Percentiles rank a stretch among this genome's conserved stretches.
Evolutionary conservation across 352 stramenopile genomes (phyloP).

Genomic region (Pythium graminicola): DNA sequence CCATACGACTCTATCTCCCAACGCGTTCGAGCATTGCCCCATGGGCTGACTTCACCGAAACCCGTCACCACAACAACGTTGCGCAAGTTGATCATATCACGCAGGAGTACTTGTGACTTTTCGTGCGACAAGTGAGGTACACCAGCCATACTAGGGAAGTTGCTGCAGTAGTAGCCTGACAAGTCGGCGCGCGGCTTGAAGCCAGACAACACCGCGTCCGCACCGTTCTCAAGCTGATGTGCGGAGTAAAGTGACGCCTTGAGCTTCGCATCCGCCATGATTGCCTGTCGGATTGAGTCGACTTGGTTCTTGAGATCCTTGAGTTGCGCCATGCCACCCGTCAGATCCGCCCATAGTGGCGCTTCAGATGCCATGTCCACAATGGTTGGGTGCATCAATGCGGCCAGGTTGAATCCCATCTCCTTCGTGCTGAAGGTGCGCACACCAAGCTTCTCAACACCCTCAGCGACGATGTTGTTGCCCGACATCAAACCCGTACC

Average conservation of each 20-base stretch:
- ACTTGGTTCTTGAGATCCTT: constrained; percentile 67
- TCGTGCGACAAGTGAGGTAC: constrained; percentile 31
- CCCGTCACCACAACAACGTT: constrained; percentile 81
- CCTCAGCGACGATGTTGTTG: constrained; percentile 83
- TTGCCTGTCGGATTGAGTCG: constrained; percentile 42
- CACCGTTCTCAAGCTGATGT: constrained; percentile 25
- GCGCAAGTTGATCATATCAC: constrained; percentile 75
- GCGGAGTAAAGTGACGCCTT: constrained; percentile 30
- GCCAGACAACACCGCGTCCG: not conserved
- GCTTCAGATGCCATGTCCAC: constrained; percentile 63
- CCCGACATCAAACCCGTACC: constrained; percentile 81
- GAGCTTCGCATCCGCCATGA: constrained; percentile 53
- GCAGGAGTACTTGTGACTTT: constrained; percentile 37
- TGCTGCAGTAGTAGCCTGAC: constrained; percentile 66
- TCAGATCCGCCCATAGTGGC: constrained; percentile 75
- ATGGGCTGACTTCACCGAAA: constrained; percentile 84
- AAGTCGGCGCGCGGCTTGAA: constrained; percentile 57
- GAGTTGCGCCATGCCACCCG: constrained; percentile 69
- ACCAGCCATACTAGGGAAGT: constrained; percentile 50
- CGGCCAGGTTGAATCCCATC: constrained; percentile 87
- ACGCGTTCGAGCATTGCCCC: constrained; percentile 75
- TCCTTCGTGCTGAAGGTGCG: constrained; percentile 83
- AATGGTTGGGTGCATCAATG: constrained; percentile 73
- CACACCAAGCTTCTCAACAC: constrained; percentile 73
- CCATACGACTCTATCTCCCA: constrained; percentile 90